Conservation (phyloP, 2,329 filamentous ascomycete genomes). For the Lithohypha guttulata region DNA sequence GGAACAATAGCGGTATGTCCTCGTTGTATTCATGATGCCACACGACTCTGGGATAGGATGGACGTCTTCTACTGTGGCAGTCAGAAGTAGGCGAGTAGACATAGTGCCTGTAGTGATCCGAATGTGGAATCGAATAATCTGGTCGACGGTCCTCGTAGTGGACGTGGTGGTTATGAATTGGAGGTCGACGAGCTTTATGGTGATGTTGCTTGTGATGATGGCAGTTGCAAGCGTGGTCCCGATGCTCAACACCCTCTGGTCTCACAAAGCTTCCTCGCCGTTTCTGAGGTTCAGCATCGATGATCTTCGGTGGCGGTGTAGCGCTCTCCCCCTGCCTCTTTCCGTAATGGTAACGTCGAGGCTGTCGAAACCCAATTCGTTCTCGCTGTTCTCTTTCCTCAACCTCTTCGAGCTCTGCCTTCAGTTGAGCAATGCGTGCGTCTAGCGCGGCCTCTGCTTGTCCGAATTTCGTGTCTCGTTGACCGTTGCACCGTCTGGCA, state of each 20-base stretch:
- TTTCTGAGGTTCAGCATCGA: not conserved
- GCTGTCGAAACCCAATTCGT: constrained; percentile 5
- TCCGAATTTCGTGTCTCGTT: not conserved
- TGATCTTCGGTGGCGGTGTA: not conserved
- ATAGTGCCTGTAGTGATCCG: not conserved
- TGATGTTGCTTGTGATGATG: not conserved
- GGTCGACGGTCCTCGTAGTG: not conserved
- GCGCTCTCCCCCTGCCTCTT: not conserved
- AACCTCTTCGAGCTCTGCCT: constrained; percentile 2
- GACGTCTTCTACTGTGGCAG: not conserved
- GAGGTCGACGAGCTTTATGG: not conserved
- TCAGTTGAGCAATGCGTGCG: not conserved
- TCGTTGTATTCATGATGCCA: not conserved
- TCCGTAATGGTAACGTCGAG: constrained; percentile 4
- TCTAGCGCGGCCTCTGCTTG: not conserved
- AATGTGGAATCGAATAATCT: not conserved
- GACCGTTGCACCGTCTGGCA: not conserved
- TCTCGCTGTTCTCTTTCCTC: constrained; percentile 5
- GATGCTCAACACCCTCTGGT: not conserved
- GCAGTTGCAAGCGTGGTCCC: not conserved
- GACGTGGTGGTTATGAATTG: too few species aligned
- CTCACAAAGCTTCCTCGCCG: not conserved
- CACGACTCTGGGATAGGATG: not conserved
- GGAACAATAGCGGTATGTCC: not conserved
- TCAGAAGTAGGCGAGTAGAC: too few species aligned